phyloP scores from a whole-genome alignment of 108 stramenopile species.

The Chaetoceros tenuissimus region DNA sequence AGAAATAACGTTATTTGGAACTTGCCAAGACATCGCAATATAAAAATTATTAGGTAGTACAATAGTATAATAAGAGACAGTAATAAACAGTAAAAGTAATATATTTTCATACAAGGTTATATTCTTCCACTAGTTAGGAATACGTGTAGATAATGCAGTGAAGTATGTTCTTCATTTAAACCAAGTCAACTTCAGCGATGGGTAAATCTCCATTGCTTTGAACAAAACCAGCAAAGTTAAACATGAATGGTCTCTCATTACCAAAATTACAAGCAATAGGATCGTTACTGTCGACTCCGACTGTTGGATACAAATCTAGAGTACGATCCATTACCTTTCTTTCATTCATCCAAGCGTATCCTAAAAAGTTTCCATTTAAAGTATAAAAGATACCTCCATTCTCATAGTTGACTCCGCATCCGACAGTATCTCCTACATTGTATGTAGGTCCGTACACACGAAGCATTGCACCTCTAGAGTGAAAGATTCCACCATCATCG shows the following conservation, averaged over 20 bases:
- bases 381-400: constrained; percentile 64
- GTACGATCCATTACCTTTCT: constrained; percentile 21
- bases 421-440: constrained; percentile 76
- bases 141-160: too few relatives aligned
- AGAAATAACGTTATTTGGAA: too few relatives aligned
- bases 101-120: too few relatives aligned
- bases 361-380: constrained; percentile 73
- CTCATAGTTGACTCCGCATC: constrained; percentile 74
- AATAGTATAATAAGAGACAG: too few relatives aligned
- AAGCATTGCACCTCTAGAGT: constrained; percentile 56
- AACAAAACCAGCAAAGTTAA: constrained; percentile 19
- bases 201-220: not conserved
- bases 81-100: too few relatives aligned
- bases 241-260: constrained; percentile 38
- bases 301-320: constrained; percentile 59
- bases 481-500: constrained; percentile 79
- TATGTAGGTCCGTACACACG: constrained; percentile 55
- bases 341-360: constrained; percentile 54
- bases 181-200: not conserved
- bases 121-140: too few relatives aligned
- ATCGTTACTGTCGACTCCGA: constrained; percentile 65
- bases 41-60: too few relatives aligned
- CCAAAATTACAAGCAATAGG: constrained; percentile 62
- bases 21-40: too few relatives aligned
- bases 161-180: too few relatives aligned